Evolutionary conservation across 2,329 filamentous ascomycete genomes (phyloP).

Genomic region (Cladosporium sphaerospermum): DNA sequence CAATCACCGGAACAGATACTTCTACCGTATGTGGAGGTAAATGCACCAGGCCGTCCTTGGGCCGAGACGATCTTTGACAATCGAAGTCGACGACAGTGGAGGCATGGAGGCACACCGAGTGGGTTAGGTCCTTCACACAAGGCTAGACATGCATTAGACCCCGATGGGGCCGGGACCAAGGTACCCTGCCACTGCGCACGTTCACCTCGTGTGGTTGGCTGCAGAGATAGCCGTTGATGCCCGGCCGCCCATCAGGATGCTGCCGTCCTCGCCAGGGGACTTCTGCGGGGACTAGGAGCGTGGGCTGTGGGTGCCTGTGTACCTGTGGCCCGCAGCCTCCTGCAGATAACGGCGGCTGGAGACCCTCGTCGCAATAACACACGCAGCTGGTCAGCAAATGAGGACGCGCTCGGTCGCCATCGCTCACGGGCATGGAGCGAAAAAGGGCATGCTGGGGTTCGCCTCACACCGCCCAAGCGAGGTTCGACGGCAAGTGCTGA

Average conservation of each 20-base stretch:
- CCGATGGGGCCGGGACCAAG: constrained; percentile 22
- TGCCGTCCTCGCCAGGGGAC: constrained; percentile 21
- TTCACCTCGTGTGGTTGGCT: constrained; percentile 26
- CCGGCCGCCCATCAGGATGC: constrained; percentile 22
- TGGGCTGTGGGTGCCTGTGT: constrained; percentile 21
- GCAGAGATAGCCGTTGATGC: constrained; percentile 25
- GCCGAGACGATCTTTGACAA: constrained; percentile 20
- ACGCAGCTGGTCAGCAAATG: constrained; percentile 5
- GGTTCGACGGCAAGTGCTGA: constrained; percentile 3
- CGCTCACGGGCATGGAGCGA: neutral
- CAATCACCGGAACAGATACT: constrained; percentile 14
- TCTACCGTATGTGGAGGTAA: constrained; percentile 18
- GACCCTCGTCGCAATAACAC: constrained; percentile 5
- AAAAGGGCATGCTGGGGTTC: constrained; percentile 3
- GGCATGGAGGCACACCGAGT: constrained; percentile 18
- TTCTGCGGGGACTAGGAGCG: constrained; percentile 25
- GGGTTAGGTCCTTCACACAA: constrained; percentile 24
- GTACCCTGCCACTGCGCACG: constrained; percentile 21
- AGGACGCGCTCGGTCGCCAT: constrained; percentile 2
- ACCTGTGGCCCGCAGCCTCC: constrained; percentile 22
- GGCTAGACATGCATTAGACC: constrained; percentile 28
- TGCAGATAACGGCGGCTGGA: constrained; percentile 19
- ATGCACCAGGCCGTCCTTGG: constrained; percentile 18
- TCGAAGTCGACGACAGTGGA: constrained; percentile 20
- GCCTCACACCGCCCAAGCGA: constrained; percentile 3